Evolutionary conservation across 495 filamentous ascomycete genomes (phyloP).

Genomic region (Elasticomyces elasticus): DNA sequence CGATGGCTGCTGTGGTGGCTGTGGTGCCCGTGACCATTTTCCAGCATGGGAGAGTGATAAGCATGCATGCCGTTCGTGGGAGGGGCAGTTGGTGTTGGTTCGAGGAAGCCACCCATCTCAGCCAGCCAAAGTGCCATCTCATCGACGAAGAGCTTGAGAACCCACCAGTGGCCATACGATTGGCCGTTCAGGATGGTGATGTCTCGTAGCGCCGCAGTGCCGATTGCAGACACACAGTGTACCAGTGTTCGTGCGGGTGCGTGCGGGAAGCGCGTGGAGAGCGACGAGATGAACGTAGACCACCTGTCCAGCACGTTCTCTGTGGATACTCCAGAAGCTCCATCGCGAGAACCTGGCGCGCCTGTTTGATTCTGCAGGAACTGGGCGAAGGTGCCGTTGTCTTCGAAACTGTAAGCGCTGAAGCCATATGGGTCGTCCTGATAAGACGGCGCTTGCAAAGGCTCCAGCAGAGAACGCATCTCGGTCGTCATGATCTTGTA

Average conservation of each 20-base stretch:
- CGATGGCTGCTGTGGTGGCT: conserved; percentile 5
- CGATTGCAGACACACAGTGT: conserved; percentile 56
- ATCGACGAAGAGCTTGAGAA: conserved; percentile 94
- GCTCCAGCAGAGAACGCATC: conserved; percentile 60
- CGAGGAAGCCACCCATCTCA: conserved; percentile 85
- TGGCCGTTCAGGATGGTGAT: conserved; percentile 71
- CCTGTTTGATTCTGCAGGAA: conserved; percentile 29
- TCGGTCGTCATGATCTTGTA: conserved; percentile 65
- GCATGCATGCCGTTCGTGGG: conserved; percentile 5
- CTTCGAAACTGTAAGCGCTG: conserved; percentile 31
- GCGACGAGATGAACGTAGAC: conserved; percentile 66
- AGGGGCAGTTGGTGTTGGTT: conserved; percentile 21
- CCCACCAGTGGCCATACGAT: conserved; percentile 94
- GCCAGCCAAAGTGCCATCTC: conserved; percentile 91
- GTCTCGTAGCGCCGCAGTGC: conserved; percentile 62
- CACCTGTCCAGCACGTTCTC: conserved; percentile 67
- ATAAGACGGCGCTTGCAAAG: conserved; percentile 44
- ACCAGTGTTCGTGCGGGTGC: conserved; percentile 56
- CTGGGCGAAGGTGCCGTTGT: conserved; percentile 35
- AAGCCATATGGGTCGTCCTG: conserved; percentile 40
- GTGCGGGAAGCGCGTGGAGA: conserved; percentile 66
- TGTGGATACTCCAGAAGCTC: conserved; percentile 27
- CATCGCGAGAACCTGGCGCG: conserved; percentile 1
- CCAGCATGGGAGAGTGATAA: conserved; percentile 6
- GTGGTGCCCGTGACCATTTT: not conserved